These are phyloP conservation scores for Heliophila coronopifolia DNA, from an alignment of 441 rosid species.

Conservation along the genomic window DNA sequence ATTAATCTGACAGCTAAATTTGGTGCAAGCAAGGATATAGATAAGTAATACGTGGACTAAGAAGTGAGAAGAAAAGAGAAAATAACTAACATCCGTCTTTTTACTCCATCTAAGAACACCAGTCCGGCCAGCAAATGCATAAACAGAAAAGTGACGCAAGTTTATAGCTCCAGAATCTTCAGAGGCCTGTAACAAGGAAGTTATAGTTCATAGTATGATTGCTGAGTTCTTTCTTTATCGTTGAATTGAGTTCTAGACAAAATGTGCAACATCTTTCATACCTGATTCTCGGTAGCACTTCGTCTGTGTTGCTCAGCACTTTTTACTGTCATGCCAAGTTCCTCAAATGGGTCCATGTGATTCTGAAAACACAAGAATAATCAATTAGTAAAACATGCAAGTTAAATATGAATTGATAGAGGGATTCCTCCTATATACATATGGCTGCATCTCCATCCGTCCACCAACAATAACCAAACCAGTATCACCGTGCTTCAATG, in stretches of 20 bases:
- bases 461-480: conserved; percentile 91
- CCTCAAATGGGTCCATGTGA: conserved; percentile 84
- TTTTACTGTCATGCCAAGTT: conserved; percentile 56
- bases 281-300: conserved; percentile 93
- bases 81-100: conserved; percentile 69
- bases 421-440: conserved; percentile 45
- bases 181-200: conserved; percentile 48
- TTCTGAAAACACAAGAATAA: conserved; percentile 35
- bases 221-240: conserved; percentile 5
- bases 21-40: background rate
- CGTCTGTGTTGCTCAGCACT: conserved; percentile 81
- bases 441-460: conserved; percentile 89
- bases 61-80: background rate
- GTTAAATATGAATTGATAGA: conserved; percentile 4
- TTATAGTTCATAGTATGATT: background rate
- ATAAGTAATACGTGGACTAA: background rate
- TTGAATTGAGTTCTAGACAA: conserved; percentile 5
- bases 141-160: conserved; percentile 88
- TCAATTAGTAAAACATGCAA: conserved; percentile 6
- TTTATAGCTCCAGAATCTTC: conserved; percentile 67
- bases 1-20: conserved; percentile 6
- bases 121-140: conserved; percentile 79
- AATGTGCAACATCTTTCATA: conserved; percentile 22
- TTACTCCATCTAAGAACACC: conserved; percentile 79
- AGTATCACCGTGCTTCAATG: conserved; percentile 80